Evolutionary conservation across 1,139 yeast species (phyloP).

Genomic region (Debaryomyces psychrophilus): DNA sequence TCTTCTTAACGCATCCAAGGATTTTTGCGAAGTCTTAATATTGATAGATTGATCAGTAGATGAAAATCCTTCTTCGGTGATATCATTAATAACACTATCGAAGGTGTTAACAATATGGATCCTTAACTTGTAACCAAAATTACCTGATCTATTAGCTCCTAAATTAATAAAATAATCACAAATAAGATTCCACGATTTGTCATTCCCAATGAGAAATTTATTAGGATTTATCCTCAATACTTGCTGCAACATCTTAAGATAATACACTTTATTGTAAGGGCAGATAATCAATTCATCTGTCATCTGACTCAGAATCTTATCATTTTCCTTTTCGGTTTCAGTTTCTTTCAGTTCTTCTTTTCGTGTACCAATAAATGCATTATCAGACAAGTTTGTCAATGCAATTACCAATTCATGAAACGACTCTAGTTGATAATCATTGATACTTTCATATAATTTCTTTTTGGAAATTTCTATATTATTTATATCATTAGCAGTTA

Average conservation of each 20-base stretch:
- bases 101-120: slow-evolving; percentile 51
- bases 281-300: slow-evolving; percentile 26
- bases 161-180: slow-evolving; percentile 45
- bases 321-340: slow-evolving; percentile 12
- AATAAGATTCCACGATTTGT: slow-evolving; percentile 50
- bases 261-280: slow-evolving; percentile 47
- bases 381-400: slow-evolving; percentile 46
- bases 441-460: slow-evolving; percentile 66
- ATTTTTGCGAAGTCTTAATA: slow-evolving; percentile 35
- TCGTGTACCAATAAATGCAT: slow-evolving; percentile 16
- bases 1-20: slow-evolving; percentile 38
- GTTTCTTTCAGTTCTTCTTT: slow-evolving; percentile 9
- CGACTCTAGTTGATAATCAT: slow-evolving; percentile 52
- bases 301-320: neutral
- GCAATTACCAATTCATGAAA: slow-evolving; percentile 50
- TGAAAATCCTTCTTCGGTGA: slow-evolving; percentile 53
- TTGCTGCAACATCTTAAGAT: slow-evolving; percentile 41
- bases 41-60: slow-evolving; percentile 21
- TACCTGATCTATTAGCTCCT: slow-evolving; percentile 33
- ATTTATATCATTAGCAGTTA: slow-evolving; percentile 48
- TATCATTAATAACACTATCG: slow-evolving; percentile 49
- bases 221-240: slow-evolving; percentile 52
- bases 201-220: slow-evolving; percentile 47
- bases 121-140: slow-evolving; percentile 47
- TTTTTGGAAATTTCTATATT: slow-evolving; percentile 57